Evolutionary conservation across 2,329 filamentous ascomycete genomes (phyloP).

Genomic region (Aureobasidium sp.): DNA sequence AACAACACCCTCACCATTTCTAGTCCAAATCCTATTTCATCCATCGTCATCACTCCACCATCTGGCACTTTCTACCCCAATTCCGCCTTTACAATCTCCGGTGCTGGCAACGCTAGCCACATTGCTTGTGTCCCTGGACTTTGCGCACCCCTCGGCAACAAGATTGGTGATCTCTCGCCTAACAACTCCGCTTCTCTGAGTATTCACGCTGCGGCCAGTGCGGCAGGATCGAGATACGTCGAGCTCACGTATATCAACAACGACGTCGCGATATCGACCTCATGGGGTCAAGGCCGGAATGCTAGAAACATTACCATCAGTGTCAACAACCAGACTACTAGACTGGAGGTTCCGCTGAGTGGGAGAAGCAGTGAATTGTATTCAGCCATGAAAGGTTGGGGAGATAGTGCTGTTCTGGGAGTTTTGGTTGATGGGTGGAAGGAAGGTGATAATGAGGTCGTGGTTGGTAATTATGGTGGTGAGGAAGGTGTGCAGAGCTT

Average conservation of each 20-base stretch:
- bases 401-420: constrained; percentile 40
- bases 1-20: neutral
- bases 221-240: constrained; percentile 30
- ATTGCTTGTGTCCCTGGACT: constrained; percentile 32
- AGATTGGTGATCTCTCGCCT: constrained; percentile 35
- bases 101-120: constrained; percentile 28
- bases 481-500: constrained; percentile 24
- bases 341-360: constrained; percentile 45
- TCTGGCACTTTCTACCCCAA: constrained; percentile 37
- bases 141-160: constrained; percentile 40
- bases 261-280: constrained; percentile 38
- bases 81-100: constrained; percentile 32
- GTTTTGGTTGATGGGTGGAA: constrained; percentile 40
- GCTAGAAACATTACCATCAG: constrained; percentile 45
- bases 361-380: constrained; percentile 32
- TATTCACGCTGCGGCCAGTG: constrained; percentile 29
- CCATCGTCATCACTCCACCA: constrained; percentile 13
- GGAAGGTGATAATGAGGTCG: constrained; percentile 32
- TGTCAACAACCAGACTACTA: constrained; percentile 39
- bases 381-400: constrained; percentile 44
- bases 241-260: constrained; percentile 49
- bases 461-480: constrained; percentile 26
- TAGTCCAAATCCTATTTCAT: neutral
- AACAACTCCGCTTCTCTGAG: constrained; percentile 30
- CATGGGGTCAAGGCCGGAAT: constrained; percentile 42